phyloP scores from a whole-genome alignment of 805 yeast species.

The Wickerhamiella brachini region DNA sequence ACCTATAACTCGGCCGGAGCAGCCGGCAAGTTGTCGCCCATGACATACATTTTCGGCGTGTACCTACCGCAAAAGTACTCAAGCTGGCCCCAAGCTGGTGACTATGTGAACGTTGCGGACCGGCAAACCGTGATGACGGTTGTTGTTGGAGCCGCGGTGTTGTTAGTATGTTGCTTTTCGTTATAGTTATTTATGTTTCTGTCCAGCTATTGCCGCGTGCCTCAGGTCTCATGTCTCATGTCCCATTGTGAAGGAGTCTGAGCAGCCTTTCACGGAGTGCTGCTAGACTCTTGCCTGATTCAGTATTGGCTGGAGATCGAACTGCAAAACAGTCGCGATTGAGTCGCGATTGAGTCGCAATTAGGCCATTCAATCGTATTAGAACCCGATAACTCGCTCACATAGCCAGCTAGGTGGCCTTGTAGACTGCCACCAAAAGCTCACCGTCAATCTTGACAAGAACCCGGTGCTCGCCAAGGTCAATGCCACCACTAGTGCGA shows the following conservation, averaged over 20 bases:
- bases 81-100: conserved; percentile 20
- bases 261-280: too few relatives aligned
- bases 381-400: too few relatives aligned
- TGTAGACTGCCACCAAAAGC: conserved; percentile 2
- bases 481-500: conserved; percentile 5
- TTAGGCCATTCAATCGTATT: too few relatives aligned
- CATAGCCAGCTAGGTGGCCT: too few relatives aligned
- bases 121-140: conserved; percentile 1
- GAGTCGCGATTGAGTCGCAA: too few relatives aligned
- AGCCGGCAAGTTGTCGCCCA: conserved; percentile 26
- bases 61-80: conserved; percentile 27
- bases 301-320: too few relatives aligned
- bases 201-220: too few relatives aligned
- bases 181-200: conserved; percentile 1
- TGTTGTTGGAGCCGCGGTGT: not conserved
- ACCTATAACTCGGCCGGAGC: conserved; percentile 19
- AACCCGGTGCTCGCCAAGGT: conserved; percentile 3
- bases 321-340: too few relatives aligned
- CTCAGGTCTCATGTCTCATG: too few relatives aligned
- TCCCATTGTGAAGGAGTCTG: too few relatives aligned
- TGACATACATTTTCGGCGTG: conserved; percentile 24
- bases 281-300: too few relatives aligned
- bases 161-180: not conserved
- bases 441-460: conserved; percentile 3
- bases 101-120: conserved; percentile 14